These are phyloP conservation scores for Karstenula rhodostoma DNA, from an alignment of 2,329 filamentous ascomycete species.

Conservation along the genomic window DNA sequence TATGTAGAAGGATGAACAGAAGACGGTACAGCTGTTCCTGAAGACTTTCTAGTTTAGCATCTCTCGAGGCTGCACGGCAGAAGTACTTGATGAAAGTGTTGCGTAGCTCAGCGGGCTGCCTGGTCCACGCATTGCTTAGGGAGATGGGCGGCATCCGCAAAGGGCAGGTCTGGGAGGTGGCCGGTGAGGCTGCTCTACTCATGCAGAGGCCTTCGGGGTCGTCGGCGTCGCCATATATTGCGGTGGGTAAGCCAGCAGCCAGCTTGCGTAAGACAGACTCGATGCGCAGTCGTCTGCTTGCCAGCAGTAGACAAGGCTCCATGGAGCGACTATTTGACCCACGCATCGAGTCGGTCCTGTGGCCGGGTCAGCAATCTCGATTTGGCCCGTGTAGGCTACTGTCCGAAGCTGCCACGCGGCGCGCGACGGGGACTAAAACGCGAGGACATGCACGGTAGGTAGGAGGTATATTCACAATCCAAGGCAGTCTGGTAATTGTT, in stretches of 20 bases:
- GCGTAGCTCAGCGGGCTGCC: background rate
- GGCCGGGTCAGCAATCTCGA: constrained; percentile 14
- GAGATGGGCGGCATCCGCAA: constrained; percentile 8
- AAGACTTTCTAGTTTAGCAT: background rate
- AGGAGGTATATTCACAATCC: background rate
- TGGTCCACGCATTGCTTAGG: background rate
- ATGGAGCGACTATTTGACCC: background rate
- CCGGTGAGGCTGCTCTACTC: constrained; percentile 7
- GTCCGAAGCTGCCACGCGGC: constrained; percentile 1
- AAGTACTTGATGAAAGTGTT: background rate
- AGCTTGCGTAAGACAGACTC: constrained; percentile 5
- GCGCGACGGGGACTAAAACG: constrained; percentile 4
- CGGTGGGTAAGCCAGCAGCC: constrained; percentile 5
- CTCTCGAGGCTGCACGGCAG: background rate
- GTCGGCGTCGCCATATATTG: background rate
- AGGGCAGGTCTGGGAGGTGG: constrained; percentile 3
- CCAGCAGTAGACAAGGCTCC: background rate
- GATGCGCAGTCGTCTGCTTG: background rate
- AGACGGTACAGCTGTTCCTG: background rate
- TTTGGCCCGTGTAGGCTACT: constrained; percentile 1
- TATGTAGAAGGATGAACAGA: background rate
- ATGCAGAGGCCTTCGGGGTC: constrained; percentile 7
- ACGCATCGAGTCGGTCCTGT: constrained; percentile 3
- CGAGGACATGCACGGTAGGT: background rate
- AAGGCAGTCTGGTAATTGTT: constrained; percentile 3